Evolutionary conservation across 1,284 basidiomycete species (phyloP).

Genomic region (Apiotrichum montevideense): DNA sequence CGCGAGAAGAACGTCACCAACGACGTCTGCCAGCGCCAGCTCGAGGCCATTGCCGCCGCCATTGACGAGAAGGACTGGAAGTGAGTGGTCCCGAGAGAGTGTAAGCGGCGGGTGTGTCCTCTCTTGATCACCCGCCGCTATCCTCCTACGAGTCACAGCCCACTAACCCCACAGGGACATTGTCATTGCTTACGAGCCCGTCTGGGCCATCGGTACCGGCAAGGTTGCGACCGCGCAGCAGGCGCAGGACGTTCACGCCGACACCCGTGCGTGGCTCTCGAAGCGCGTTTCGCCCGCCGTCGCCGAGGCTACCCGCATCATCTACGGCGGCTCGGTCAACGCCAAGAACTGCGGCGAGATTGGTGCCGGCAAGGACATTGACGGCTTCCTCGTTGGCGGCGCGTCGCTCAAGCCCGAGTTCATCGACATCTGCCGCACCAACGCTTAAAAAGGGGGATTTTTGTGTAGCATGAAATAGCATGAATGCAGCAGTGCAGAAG

Average conservation of each 20-base stretch:
- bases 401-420: constrained; percentile 98
- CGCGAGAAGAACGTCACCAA: constrained; percentile 75
- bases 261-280: constrained; percentile 72
- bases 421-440: constrained; percentile 79
- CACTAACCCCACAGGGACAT: constrained; percentile 57
- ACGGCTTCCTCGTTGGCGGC: constrained; percentile 98
- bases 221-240: constrained; percentile 77
- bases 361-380: constrained; percentile 71
- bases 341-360: constrained; percentile 83
- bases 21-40: constrained; percentile 73
- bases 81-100: constrained; percentile 48
- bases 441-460: constrained; percentile 13
- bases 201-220: constrained; percentile 98
- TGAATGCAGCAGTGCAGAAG: too few relatives aligned
- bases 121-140: too few relatives aligned
- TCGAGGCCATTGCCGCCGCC: constrained; percentile 65
- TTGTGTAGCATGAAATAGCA: too few relatives aligned
- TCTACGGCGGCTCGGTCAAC: constrained; percentile 93
- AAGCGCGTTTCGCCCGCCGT: constrained; percentile 62
- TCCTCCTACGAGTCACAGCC: neutral
- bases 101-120: too few relatives aligned
- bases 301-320: constrained; percentile 74
- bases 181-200: constrained; percentile 93
- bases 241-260: constrained; percentile 86
- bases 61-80: constrained; percentile 70